Percentiles rank a stretch among this genome's conserved stretches.
Conservation (phyloP, 345 rosid genomes). For the Ceriops tagal region DNA sequence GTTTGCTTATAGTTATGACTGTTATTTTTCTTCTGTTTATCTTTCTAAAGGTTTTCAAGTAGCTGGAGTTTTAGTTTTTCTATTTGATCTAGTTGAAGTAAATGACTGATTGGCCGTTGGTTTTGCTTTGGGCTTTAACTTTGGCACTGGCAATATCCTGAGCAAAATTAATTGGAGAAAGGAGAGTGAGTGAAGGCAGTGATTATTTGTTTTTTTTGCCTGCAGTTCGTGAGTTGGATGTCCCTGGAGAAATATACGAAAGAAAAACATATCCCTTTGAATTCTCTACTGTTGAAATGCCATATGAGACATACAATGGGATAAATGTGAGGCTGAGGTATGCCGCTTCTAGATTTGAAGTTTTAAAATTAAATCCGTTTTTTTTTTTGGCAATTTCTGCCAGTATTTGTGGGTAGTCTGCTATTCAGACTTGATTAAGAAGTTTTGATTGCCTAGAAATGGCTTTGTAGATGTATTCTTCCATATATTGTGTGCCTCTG, state of each 20-base stretch:
- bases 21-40: neutral
- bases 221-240: slow-evolving; percentile 93
- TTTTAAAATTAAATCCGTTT: neutral
- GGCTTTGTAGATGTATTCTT: neutral
- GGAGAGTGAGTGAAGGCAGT: neutral
- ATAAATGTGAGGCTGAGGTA: slow-evolving; percentile 96
- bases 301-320: slow-evolving; percentile 87
- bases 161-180: neutral
- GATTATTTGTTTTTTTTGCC: slow-evolving; percentile 17
- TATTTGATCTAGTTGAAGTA: neutral
- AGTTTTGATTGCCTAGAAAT: neutral
- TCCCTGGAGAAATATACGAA: slow-evolving; percentile 94
- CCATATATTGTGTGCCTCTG: neutral
- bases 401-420: slow-evolving; percentile 1
- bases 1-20: neutral
- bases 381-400: neutral
- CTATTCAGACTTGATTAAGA: neutral
- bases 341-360: slow-evolving; percentile 10
- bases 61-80: neutral
- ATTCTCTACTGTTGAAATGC: slow-evolving; percentile 95
- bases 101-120: neutral
- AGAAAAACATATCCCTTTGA: slow-evolving; percentile 85
- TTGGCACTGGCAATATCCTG: neutral
- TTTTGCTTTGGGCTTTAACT: neutral
- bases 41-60: too few relatives aligned